These are phyloP conservation scores for Orobanche coerulescens DNA, from an alignment of 257 asterid species.

Conservation along the genomic window DNA sequence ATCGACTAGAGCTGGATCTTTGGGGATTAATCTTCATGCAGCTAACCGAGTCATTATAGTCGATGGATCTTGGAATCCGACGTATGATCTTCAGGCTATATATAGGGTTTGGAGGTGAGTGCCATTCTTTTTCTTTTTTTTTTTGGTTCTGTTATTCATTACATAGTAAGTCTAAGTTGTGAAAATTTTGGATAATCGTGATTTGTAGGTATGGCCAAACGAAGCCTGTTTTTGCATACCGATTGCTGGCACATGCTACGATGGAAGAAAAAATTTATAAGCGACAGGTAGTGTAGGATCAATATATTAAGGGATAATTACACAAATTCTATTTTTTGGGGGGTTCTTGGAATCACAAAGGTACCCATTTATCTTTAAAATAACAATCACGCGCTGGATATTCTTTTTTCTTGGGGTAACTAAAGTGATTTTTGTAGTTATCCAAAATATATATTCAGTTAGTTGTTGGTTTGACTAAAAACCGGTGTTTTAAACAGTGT, in stretches of 20 bases:
- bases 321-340: too few relatives aligned
- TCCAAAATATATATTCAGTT: neutral
- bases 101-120: conserved; percentile 90
- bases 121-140: conserved; percentile 21
- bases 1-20: conserved; percentile 93
- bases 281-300: conserved; percentile 66
- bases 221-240: conserved; percentile 95
- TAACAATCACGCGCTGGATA: too few relatives aligned
- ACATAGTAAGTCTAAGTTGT: conserved; percentile 10
- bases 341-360: too few relatives aligned
- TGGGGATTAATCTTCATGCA: conserved; percentile 94
- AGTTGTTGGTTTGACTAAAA: too few relatives aligned
- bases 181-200: conserved; percentile 11
- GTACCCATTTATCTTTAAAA: too few relatives aligned
- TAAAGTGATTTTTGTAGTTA: neutral
- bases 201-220: conserved; percentile 82
- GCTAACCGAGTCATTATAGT: conserved; percentile 93
- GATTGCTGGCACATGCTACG: conserved; percentile 91
- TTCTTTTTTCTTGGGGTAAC: too few relatives aligned
- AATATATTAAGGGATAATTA: conserved; percentile 10
- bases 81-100: conserved; percentile 96
- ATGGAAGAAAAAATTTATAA: conserved; percentile 98
- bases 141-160: conserved; percentile 9
- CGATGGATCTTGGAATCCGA: conserved; percentile 99
- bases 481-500: too few relatives aligned